A percentile compares a stretch with the other conserved stretches of the same genome.
phyloP scores from a whole-genome alignment of 83 land plant species.

The Larix sibirica region DNA sequence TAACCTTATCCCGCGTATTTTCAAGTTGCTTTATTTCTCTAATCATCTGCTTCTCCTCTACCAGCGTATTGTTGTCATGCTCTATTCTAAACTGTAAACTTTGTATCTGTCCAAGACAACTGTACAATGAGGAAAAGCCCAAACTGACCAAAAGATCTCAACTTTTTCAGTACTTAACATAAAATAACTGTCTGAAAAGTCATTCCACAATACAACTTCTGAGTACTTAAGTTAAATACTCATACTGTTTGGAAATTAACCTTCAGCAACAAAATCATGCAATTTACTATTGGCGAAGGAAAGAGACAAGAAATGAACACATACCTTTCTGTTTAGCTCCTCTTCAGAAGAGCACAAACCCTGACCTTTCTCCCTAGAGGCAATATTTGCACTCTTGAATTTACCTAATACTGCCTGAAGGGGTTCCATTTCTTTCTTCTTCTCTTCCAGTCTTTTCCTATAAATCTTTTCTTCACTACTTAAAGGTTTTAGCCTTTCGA shows the following conservation, averaged over 20 bases:
- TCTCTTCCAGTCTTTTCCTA: conserved; percentile 39
- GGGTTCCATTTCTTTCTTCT: conserved; percentile 65
- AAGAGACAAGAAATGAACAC: not conserved
- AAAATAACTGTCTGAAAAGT: not conserved
- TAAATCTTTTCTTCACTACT: conserved; percentile 28
- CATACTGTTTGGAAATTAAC: not conserved
- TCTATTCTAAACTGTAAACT: conserved; percentile 52
- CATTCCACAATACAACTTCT: too few relatives aligned
- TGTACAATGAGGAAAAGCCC: not conserved
- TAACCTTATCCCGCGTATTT: conserved; percentile 66
- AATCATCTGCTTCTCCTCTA: conserved; percentile 71
- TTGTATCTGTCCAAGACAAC: conserved; percentile 34
- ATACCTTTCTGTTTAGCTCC: conserved; percentile 68
- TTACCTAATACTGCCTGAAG: conserved; percentile 61
- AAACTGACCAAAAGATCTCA: not conserved
- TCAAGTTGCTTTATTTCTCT: conserved; percentile 74
- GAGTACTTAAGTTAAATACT: not conserved
- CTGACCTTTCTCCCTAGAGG: conserved; percentile 32
- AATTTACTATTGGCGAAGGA: not conserved
- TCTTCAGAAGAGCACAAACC: conserved; percentile 73
- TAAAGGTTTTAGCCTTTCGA: conserved; percentile 40
- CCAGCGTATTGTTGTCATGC: conserved; percentile 62
- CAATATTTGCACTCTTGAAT: conserved; percentile 41
- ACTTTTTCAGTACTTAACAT: not conserved
- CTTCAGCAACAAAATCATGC: not conserved